Conservation (phyloP, 139 green algal species). For the Chlorella vulgaris region DNA sequence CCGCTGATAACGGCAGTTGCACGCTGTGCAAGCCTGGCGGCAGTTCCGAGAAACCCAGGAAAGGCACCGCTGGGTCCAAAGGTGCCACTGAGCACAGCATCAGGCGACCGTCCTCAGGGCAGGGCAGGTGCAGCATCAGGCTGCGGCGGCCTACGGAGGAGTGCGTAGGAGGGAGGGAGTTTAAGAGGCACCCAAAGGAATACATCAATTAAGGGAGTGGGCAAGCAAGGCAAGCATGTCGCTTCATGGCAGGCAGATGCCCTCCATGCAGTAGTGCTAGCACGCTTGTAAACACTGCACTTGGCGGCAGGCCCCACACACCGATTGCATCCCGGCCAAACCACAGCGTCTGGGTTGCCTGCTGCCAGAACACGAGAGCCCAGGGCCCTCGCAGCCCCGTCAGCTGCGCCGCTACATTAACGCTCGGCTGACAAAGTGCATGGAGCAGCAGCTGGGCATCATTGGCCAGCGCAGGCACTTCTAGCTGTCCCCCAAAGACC, state of each 20-base stretch:
- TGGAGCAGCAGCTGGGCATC: conserved; percentile 59
- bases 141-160: conserved; percentile 63
- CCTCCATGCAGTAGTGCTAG: too few species aligned
- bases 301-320: too few species aligned
- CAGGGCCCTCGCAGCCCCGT: conserved; percentile 75
- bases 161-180: too few species aligned
- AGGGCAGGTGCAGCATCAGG: conserved; percentile 70
- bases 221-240: too few species aligned
- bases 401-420: conserved; percentile 42
- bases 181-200: too few species aligned
- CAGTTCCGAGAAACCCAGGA: conserved; percentile 39
- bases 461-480: conserved; percentile 48
- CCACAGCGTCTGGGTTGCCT: conserved; percentile 58
- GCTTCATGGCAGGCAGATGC: neutral
- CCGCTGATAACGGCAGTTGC: too few species aligned
- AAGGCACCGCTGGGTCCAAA: neutral
- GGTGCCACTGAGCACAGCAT: conserved; percentile 53
- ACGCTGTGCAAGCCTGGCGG: conserved; percentile 53
- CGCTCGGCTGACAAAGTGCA: conserved; percentile 28
- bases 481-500: conserved; percentile 64
- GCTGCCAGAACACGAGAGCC: conserved; percentile 81
- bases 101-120: conserved; percentile 38
- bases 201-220: too few species aligned
- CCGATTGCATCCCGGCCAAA: conserved; percentile 78
- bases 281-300: too few species aligned